Evolutionary conservation across 2,329 filamentous ascomycete genomes (phyloP), one percentile per base, ranked within the genome.

Genomic region (Saccharata proteae): DNA sequence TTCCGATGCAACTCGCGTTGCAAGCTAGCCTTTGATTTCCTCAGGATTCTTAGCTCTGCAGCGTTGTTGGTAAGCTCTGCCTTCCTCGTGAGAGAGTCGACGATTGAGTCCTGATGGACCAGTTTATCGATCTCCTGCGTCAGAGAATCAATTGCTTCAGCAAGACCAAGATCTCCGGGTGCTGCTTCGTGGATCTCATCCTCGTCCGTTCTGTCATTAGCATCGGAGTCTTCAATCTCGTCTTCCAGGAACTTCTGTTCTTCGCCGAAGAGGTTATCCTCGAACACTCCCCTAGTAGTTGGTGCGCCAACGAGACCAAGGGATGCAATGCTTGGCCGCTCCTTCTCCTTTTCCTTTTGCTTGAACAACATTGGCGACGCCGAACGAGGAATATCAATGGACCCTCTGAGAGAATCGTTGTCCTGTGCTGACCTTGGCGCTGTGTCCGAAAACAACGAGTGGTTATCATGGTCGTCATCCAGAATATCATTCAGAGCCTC

Each of bases 31-130:
- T 90, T 93, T 1, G 85, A 94, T 54, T 98, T 98, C 33, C 80
- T 76, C 30, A 98, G 57, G 39, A 98, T 96, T 19, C 90, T 73
- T 31, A 98, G 55, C 54, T 98, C 90, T 2, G 88, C 84, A 10
- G 80, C 85, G 49, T 98, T 98, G 52, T 98, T 98, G 2, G 90
- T 98, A 31, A 98, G 63, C 52, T 98, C 90, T 1, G 92, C 90
- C 57, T 98, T 98, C 35, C 81, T 75, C 3, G 83, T 90, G 36
- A 98, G 61, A 1, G 88, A 92, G 45, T 94, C 83, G 12, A 98
- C 75, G 12, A 98, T 82, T 2, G 80, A 79, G 44, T 94, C 84
- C 55, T 98, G 90, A 3, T 85, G 76, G 7, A 72, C 69, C 12
- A 98, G 67, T 41, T 85, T 82, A 46, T 94, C 85, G 39, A 98